Conservation (phyloP, 495 filamentous ascomycete genomes). For the Annulohypoxylon bovei region DNA sequence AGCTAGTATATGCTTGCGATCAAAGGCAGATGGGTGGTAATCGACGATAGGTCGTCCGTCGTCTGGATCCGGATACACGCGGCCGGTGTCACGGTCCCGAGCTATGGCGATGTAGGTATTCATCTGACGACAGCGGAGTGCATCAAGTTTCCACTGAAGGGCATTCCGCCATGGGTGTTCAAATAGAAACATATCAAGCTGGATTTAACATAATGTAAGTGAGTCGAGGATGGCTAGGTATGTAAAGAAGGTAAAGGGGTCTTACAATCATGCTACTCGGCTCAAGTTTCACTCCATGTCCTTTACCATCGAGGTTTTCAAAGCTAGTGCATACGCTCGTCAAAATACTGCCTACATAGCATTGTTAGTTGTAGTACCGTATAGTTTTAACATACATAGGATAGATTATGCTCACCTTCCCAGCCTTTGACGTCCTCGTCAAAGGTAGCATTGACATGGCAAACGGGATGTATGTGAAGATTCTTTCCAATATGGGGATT, state of each 20-base stretch:
- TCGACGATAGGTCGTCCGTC: slow-evolving; percentile 70
- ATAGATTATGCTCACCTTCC: slow-evolving; percentile 66
- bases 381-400: not conserved
- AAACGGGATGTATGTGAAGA: slow-evolving; percentile 82
- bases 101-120: slow-evolving; percentile 73
- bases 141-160: slow-evolving; percentile 72
- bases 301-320: slow-evolving; percentile 81
- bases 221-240: not conserved
- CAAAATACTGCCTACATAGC: slow-evolving; percentile 64
- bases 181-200: slow-evolving; percentile 58
- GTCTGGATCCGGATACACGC: slow-evolving; percentile 76
- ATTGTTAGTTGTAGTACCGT: not conserved
- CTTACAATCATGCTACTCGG: slow-evolving; percentile 68
- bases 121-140: slow-evolving; percentile 69
- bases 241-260: slow-evolving; percentile 11
- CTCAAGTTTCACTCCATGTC: slow-evolving; percentile 87
- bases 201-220: not conserved
- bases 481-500: slow-evolving; percentile 88
- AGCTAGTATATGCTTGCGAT: slow-evolving; percentile 72
- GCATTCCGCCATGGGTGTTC: slow-evolving; percentile 71
- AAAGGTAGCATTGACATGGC: slow-evolving; percentile 68
- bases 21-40: slow-evolving; percentile 75
- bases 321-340: slow-evolving; percentile 80
- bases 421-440: slow-evolving; percentile 74
- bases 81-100: slow-evolving; percentile 77